phyloP scores from a whole-genome alignment of 441 rosid species.

The Biscutella auriculata region DNA sequence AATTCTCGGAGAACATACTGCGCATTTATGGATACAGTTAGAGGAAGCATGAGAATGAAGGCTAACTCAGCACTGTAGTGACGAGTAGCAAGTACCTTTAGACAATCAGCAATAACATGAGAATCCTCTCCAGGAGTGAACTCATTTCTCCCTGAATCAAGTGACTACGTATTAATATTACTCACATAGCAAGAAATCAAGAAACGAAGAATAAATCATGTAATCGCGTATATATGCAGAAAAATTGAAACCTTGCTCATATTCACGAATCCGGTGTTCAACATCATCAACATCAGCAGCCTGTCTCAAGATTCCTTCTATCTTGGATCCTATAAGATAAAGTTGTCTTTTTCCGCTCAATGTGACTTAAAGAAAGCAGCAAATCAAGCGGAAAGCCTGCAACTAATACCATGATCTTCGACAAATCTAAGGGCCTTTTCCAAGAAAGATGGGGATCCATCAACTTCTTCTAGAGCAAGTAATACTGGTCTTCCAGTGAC shows the following conservation, averaged over 20 bases:
- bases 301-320: constrained; percentile 94
- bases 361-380: constrained; percentile 1
- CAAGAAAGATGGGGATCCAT: constrained; percentile 94
- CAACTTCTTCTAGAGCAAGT: constrained; percentile 94
- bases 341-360: background rate
- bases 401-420: constrained; percentile 65
- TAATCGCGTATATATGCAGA: background rate
- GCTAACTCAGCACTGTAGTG: constrained; percentile 2
- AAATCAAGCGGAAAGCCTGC: constrained; percentile 10
- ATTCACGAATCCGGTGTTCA: constrained; percentile 76
- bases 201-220: background rate
- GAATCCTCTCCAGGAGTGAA: constrained; percentile 73
- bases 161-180: background rate
- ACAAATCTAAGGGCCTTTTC: constrained; percentile 90
- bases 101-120: constrained; percentile 90
- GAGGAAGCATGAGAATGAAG: constrained; percentile 13
- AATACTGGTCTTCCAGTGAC: constrained; percentile 79
- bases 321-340: constrained; percentile 54
- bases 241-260: constrained; percentile 66
- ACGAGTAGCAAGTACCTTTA: constrained; percentile 44
- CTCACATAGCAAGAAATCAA: background rate
- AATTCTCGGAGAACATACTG: constrained; percentile 92
- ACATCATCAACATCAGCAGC: constrained; percentile 99
- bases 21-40: constrained; percentile 18
- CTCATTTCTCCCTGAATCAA: constrained; percentile 63